Evolutionary conservation across 306 rosid species (phyloP), one percentile per base, ranked within the genome.

Genomic region (Vigna angularis): DNA sequence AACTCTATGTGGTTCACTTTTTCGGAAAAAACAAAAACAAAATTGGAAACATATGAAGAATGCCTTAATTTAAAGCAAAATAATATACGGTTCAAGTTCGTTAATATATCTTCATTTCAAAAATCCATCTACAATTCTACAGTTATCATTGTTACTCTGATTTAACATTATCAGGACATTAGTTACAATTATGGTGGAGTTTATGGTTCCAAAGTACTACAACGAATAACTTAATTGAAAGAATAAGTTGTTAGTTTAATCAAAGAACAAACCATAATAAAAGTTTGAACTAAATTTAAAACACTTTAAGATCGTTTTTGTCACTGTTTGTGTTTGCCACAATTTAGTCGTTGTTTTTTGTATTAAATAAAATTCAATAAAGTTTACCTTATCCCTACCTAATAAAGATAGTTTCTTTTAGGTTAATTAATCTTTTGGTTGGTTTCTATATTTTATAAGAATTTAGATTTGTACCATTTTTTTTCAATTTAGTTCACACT

Each of bases 1-100:
- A 61, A 17, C 78, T 63, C 70, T 62, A 24, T 73, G 75, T 28
- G 1, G n/a, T 51, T 28, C 38, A 26, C 62, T 24, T 40, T 78
- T 42, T 42, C 3, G 11, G 11, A 67, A 66, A 40, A 42, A 40
- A 3, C 2, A 59, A 51, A 20, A 57, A n/a, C 26, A 1, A 9
- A 11, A 1, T 24, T 73, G 42, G 30, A 30, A 45, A 2, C 12
- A 69, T 9, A 26, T 26, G 51, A 73, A 59, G 68, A 22, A 74
- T 74, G 86, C 73, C 70, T 56, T 57, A 32, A 13, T 48, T 83
- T 78, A 55, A 68, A 79, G 86, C 64, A 79, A 74, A 74, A 68
- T 11, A 34, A 42, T 16, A 66, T 16, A 68, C 36, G 22, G 50
- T 77, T 76, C 13, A 36, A 72, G 42, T 32, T 71, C 62, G 76